Base-by-base conservation (phyloP, 192 early-diverging fungal genomes). In the Coemansia interrupta region DNA sequence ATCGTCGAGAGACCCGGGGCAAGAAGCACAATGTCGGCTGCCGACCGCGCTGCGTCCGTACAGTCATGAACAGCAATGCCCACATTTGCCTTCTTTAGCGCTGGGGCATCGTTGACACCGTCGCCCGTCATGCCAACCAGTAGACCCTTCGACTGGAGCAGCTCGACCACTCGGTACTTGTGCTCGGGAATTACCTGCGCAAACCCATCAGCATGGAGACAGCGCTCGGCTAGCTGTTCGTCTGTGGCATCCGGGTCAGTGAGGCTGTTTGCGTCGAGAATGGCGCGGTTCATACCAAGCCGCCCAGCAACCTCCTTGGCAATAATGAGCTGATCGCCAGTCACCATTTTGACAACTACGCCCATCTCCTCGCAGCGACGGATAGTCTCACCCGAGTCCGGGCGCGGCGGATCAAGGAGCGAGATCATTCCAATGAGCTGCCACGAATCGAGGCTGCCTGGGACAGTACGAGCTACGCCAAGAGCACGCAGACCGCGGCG, bases 131-230 rank as follows among this genome's bases (percentile, higher is more conserved):
- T 96, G 66, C 91, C 90, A 55, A 93, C 90, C 11, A 92, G 68
- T 19, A 86, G 64, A n/a, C 88, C 89, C 60, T 87, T 84, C 44
- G 92, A 88, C 78, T 97, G 95, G 26, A 97, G 75, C 40, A 95
- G 70, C 80, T 97, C 93, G 32, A 97, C 95, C n/a, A 97, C 93
- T 29, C 87, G 84, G 82, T 92, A 95, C 79, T 97, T 97, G 89
- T 97, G 93, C 73, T 97, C 95, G 51, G 95, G 95, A 78, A 94
- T 95, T 29, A 97, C 95, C 70, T 95, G 92, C 15, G 92, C 95
- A 78, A 97, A 97, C 52, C 95, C 95, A 76, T 97, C 95, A 14
- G 90, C 90, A 54, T 91, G 89, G 45, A 85, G 79, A 60, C 86
- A 87, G 67, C 92, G 87, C 70, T 91, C 85, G 45, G 89, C 91